A percentile compares a stretch with the other conserved stretches of the same genome.
phyloP scores from a whole-genome alignment of 2,329 filamentous ascomycete genomes.

The Didymella keratinophila region DNA sequence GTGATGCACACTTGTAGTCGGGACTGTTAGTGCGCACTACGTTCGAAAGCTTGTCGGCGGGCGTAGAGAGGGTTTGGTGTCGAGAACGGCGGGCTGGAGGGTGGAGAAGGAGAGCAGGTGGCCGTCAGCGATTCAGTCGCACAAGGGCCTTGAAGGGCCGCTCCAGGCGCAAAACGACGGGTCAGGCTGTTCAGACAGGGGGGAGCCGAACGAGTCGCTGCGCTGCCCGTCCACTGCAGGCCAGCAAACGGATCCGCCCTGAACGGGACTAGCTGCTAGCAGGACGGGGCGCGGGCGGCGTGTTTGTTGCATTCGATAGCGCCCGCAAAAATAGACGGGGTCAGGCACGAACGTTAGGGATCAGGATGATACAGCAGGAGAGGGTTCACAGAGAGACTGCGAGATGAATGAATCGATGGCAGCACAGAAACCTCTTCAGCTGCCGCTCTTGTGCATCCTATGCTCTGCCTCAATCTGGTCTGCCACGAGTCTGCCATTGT shows the following conservation, averaged over 20 bases:
- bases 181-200: conserved; percentile 20
- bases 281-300: conserved; percentile 11
- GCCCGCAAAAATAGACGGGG: conserved; percentile 20
- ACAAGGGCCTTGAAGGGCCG: conserved; percentile 9
- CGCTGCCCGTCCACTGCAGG: conserved; percentile 8
- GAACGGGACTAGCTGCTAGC: conserved; percentile 7
- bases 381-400: no score
- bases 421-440: neutral
- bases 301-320: conserved; percentile 23
- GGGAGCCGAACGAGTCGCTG: conserved; percentile 16
- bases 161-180: conserved; percentile 21
- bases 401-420: neutral
- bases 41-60: conserved; percentile 49
- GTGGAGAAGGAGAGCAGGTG: conserved; percentile 17
- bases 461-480: neutral
- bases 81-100: conserved; percentile 13
- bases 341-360: conserved; percentile 11
- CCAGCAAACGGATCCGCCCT: conserved; percentile 9
- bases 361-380: neutral
- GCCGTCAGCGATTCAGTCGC: conserved; percentile 18
- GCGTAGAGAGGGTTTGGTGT: conserved; percentile 27
- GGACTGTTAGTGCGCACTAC: conserved; percentile 36
- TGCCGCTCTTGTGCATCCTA: conserved; percentile 15
- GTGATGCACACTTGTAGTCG: conserved; percentile 42
- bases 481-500: neutral